phyloP scores from a whole-genome alignment of 1,139 yeast species.

The Lodderomyces theae region DNA sequence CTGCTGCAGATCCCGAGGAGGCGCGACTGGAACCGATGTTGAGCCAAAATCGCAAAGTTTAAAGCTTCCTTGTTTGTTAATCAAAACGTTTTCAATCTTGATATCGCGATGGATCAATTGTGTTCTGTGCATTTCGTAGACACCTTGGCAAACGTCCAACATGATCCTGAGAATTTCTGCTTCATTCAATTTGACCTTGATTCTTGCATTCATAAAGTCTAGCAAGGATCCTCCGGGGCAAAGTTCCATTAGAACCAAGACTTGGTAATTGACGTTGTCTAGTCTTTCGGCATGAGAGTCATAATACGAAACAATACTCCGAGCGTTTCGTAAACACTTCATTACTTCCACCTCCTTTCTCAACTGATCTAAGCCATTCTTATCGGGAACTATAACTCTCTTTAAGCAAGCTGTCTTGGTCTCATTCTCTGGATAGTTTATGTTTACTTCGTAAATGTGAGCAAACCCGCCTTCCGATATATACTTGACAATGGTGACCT shows the following conservation, averaged over 20 bases:
- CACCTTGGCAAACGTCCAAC: slow-evolving; percentile 64
- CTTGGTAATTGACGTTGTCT: slow-evolving; percentile 60
- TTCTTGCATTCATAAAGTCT: slow-evolving; percentile 70
- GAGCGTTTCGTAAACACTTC: slow-evolving; percentile 59
- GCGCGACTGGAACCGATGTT: slow-evolving; percentile 57
- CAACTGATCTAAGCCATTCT: slow-evolving; percentile 59
- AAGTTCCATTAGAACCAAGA: slow-evolving; percentile 71
- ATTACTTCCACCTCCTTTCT: slow-evolving; percentile 80
- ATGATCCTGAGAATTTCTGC: slow-evolving; percentile 62
- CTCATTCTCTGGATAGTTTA: slow-evolving; percentile 26
- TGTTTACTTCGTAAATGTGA: slow-evolving; percentile 57
- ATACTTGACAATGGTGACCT: slow-evolving; percentile 34
- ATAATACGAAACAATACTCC: slow-evolving; percentile 62
- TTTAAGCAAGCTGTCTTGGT: slow-evolving; percentile 61
- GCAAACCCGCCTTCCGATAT: slow-evolving; percentile 52
- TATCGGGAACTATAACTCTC: slow-evolving; percentile 71
- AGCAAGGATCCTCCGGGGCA: slow-evolving; percentile 71
- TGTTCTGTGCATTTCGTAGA: slow-evolving; percentile 68
- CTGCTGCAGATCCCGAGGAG: slow-evolving; percentile 65
- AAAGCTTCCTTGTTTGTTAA: slow-evolving; percentile 53
- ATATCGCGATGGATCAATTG: slow-evolving; percentile 71
- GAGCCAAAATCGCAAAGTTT: slow-evolving; percentile 81
- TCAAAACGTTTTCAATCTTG: slow-evolving; percentile 73
- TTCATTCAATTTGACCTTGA: slow-evolving; percentile 62
- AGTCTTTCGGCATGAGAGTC: slow-evolving; percentile 77